These are phyloP conservation scores for Coemansia sp. DNA, from an alignment of 192 early-diverging fungal genomes.

Conservation along the genomic window DNA sequence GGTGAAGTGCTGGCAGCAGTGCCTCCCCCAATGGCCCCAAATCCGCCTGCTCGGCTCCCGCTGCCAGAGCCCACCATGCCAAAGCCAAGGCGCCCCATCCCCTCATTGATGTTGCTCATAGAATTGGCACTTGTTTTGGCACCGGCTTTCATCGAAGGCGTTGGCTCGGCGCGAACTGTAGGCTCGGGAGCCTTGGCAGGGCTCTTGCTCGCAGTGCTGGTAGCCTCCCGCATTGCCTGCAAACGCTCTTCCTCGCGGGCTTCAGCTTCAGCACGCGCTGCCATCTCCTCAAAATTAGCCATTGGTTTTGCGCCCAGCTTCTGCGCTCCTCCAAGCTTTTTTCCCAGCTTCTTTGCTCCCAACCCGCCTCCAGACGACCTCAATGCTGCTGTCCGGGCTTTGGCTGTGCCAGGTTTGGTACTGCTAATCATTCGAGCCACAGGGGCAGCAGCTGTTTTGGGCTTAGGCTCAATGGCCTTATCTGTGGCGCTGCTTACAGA, in stretches of 20 bases:
- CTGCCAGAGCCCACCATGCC: constrained; percentile 31
- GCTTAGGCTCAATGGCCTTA: neutral
- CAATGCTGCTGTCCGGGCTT: constrained; percentile 20
- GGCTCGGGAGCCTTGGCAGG: neutral
- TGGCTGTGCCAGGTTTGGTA: constrained; percentile 12
- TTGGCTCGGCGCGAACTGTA: neutral
- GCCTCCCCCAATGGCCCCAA: constrained; percentile 51
- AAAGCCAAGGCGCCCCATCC: constrained; percentile 67
- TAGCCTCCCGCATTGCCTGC: constrained; percentile 51
- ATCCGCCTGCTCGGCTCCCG: constrained; percentile 38
- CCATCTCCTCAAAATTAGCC: constrained; percentile 89
- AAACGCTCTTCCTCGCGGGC: constrained; percentile 66
- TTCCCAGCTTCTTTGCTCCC: constrained; percentile 51
- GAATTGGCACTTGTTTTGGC: neutral
- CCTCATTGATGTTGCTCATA: constrained; percentile 49
- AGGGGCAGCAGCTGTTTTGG: constrained; percentile 18
- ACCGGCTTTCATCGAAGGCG: neutral
- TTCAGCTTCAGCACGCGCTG: constrained; percentile 77
- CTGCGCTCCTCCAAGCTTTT: constrained; percentile 82
- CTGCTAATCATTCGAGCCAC: constrained; percentile 29
- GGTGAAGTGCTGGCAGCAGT: constrained; percentile 1
- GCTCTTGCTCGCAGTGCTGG: neutral
- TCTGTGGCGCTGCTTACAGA: neutral
- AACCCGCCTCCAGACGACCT: constrained; percentile 31
- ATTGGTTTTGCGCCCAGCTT: constrained; percentile 69